Base-by-base conservation (phyloP, 2,329 filamentous ascomycete genomes). In the Neopestalotiopsis clavispora region DNA sequence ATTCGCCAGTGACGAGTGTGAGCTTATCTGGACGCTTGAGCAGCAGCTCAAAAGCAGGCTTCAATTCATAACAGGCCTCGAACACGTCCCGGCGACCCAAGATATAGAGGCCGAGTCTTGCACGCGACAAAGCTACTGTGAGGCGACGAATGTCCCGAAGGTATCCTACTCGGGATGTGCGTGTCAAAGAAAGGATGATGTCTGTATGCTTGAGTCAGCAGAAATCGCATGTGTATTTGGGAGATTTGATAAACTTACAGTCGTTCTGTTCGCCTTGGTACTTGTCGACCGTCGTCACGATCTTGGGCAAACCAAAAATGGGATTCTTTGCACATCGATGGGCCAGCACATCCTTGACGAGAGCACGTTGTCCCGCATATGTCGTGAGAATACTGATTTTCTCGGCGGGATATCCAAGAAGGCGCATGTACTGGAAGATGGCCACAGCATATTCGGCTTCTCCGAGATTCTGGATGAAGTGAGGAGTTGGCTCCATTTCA, bases 241-340 rank as follows among this genome's bases (percentile, higher is more conserved):
- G 42, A 62, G 23, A 63, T 59, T 28, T 42, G 20, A n/a, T 5
- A 52, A 68, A 89, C 92, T 86, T 86, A 96, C 94, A 98, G 77
- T 99, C 96, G 81, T 99, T 99, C 82, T 99, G 96, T 84, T 99
- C 96, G 79, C 96, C 97, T 83, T 99, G 96, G 77, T 98, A 99
- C 80, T 97, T 98, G 83, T 99, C 96, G 71, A 99, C 95, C 4
- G 97, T 99, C 3, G 94, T 95, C 34, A 99, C 94, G 66, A 92
- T 91, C 80, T 91, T 92, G 20, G 96, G 96, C 80, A 97, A 83
- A 9, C 95, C 95, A 81, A 99, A 99, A 23, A 98, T 84, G 2
- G 90, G 84, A 75, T 94, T 97, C 74, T 89, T 92, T 49, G 90
- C 91, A 80, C 96, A 99, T 69, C 96, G 88, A 77, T 97, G 93